Percentiles rank a stretch among this genome's conserved stretches.
Evolutionary conservation across 2,329 filamentous ascomycete genomes (phyloP).

Genomic region (Xylariaceae sp.): DNA sequence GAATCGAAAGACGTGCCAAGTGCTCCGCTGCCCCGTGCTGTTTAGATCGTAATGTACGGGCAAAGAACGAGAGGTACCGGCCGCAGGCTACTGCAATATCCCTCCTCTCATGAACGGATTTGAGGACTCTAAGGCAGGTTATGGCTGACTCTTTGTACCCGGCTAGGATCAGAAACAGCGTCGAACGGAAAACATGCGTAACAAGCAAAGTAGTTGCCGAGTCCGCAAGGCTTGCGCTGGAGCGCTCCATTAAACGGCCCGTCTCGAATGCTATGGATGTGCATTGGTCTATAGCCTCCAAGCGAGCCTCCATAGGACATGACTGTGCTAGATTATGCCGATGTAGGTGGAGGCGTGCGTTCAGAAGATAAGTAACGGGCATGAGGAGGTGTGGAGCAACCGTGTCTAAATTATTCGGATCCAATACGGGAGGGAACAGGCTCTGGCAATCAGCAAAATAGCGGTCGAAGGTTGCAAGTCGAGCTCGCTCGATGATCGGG

Average conservation of each 20-base stretch:
- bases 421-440: constrained; percentile 71
- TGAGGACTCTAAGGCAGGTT: constrained; percentile 67
- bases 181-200: constrained; percentile 81
- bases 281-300: constrained; percentile 73
- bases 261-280: constrained; percentile 73
- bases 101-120: constrained; percentile 65
- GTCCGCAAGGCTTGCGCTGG: constrained; percentile 56
- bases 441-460: constrained; percentile 73
- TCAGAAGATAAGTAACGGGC: constrained; percentile 74
- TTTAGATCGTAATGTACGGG: constrained; percentile 59
- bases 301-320: constrained; percentile 61
- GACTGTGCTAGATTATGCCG: constrained; percentile 79
- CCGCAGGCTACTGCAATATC: constrained; percentile 75
- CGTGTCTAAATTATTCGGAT: constrained; percentile 59
- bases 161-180: constrained; percentile 72
- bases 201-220: constrained; percentile 72
- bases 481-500: constrained; percentile 61
- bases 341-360: constrained; percentile 78
- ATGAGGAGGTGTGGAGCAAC: constrained; percentile 71
- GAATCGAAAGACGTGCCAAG: constrained; percentile 27
- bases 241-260: constrained; percentile 66
- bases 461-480: constrained; percentile 73
- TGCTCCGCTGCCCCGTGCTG: constrained; percentile 42
- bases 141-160: constrained; percentile 69
- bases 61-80: constrained; percentile 76